Evolutionary conservation across 306 rosid genomes (phyloP).

Genomic region (Prunus kanzakura): DNA sequence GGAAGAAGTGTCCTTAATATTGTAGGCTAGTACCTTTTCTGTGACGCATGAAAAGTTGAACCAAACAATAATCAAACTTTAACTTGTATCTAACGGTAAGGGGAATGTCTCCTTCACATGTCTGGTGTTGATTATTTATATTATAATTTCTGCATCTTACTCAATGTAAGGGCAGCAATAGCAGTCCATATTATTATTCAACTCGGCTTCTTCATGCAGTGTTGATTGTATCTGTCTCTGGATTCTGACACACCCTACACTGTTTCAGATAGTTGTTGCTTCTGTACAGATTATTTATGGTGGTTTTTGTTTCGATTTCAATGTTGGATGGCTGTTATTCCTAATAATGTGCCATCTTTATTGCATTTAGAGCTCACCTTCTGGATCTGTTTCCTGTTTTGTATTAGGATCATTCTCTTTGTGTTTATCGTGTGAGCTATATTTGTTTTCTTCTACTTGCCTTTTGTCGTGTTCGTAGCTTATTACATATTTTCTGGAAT

Average conservation of each 20-base stretch:
- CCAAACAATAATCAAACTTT: not conserved
- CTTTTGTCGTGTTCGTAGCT: not conserved
- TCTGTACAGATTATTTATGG: too few relatives aligned
- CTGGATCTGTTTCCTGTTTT: not conserved
- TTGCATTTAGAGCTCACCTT: slow-evolving; percentile 2
- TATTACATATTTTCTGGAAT: not conserved
- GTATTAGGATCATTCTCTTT: slow-evolving; percentile 5
- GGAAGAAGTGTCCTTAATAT: not conserved
- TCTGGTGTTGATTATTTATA: not conserved
- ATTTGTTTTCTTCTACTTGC: not conserved
- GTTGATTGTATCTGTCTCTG: not conserved
- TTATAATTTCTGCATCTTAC: not conserved
- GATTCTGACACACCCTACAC: not conserved
- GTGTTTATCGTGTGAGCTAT: not conserved
- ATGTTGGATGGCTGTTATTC: slow-evolving; percentile 10
- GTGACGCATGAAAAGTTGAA: not conserved
- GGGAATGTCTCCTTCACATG: not conserved
- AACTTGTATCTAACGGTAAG: not conserved
- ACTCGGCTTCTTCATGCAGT: not conserved
- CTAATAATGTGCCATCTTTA: not conserved
- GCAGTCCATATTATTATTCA: not conserved
- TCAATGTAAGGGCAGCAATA: not conserved
- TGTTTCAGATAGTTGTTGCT: not conserved
- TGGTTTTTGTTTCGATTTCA: not conserved
- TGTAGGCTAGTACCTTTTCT: not conserved